These are phyloP conservation scores for Petunia secreta DNA, from an alignment of 257 asterid species.

Conservation along the genomic window DNA sequence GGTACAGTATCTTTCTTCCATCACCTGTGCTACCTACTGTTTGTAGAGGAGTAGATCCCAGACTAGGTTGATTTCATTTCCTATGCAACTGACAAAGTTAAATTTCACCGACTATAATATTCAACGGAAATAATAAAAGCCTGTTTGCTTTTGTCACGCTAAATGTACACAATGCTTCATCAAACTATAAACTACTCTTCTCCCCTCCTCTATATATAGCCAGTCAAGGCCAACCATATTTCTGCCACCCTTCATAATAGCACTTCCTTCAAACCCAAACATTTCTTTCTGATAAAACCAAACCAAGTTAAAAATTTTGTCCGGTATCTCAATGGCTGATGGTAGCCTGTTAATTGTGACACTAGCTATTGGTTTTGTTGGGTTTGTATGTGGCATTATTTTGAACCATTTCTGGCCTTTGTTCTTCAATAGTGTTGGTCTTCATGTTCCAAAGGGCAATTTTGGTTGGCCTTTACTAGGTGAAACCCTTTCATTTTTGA, in stretches of 20 bases:
- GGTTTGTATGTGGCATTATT: constrained; percentile 40
- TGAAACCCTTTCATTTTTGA: constrained; percentile 68
- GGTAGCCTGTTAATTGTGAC: constrained; percentile 23
- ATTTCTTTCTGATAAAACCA: neutral
- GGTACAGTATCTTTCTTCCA: constrained; percentile 21
- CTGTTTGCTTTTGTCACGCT: constrained; percentile 20
- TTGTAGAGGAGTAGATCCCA: constrained; percentile 43
- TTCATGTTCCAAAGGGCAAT: constrained; percentile 53
- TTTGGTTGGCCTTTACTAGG: constrained; percentile 83
- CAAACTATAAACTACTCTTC: neutral
- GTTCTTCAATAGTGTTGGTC: constrained; percentile 38
- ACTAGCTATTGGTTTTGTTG: constrained; percentile 32
- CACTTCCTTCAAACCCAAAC: neutral
- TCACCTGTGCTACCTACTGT: constrained; percentile 24
- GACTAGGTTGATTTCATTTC: constrained; percentile 45
- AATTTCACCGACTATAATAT: constrained; percentile 36
- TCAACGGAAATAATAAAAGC: constrained; percentile 22
- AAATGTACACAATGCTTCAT: neutral
- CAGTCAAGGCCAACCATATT: constrained; percentile 29
- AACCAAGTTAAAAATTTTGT: neutral
- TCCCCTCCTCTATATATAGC: constrained; percentile 38
- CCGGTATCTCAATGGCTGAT: constrained; percentile 29
- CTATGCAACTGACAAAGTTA: constrained; percentile 34
- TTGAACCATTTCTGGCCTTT: constrained; percentile 70
- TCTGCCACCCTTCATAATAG: constrained; percentile 37